Conservation (phyloP, 257 asterid genomes). For the Lithospermum erythrorhizon region DNA sequence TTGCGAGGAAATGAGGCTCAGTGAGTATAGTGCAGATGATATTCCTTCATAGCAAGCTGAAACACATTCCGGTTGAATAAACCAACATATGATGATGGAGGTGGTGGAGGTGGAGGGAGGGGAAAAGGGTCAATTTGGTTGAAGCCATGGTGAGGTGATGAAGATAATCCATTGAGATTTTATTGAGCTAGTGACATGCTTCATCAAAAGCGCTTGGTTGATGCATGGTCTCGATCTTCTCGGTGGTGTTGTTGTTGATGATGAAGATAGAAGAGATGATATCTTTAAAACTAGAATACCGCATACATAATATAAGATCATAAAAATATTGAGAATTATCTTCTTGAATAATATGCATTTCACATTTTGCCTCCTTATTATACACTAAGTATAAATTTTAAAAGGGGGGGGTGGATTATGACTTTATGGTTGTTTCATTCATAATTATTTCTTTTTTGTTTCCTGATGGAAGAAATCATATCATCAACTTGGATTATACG, state of each 20-base stretch:
- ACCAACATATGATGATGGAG: neutral
- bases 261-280: too few relatives aligned
- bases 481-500: constrained; percentile 4
- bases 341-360: neutral
- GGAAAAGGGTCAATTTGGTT: constrained; percentile 9
- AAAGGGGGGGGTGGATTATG: too few relatives aligned
- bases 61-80: constrained; percentile 6
- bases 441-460: too few relatives aligned
- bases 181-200: neutral
- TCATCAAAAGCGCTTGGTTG: constrained; percentile 3
- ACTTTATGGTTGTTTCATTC: too few relatives aligned
- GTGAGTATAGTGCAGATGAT: constrained; percentile 6
- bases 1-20: constrained; percentile 2
- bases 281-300: neutral
- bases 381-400: too few relatives aligned
- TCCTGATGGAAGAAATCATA: too few relatives aligned
- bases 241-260: neutral
- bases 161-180: constrained; percentile 6
- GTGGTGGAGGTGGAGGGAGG: constrained; percentile 4
- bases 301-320: neutral
- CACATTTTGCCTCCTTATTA: neutral
- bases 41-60: constrained; percentile 14
- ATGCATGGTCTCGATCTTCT: neutral
- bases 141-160: constrained; percentile 3
- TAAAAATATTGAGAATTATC: neutral